These are phyloP conservation scores for Capronia epimyces DNA, from an alignment of 2,329 filamentous ascomycete genomes.

Conservation along the genomic window DNA sequence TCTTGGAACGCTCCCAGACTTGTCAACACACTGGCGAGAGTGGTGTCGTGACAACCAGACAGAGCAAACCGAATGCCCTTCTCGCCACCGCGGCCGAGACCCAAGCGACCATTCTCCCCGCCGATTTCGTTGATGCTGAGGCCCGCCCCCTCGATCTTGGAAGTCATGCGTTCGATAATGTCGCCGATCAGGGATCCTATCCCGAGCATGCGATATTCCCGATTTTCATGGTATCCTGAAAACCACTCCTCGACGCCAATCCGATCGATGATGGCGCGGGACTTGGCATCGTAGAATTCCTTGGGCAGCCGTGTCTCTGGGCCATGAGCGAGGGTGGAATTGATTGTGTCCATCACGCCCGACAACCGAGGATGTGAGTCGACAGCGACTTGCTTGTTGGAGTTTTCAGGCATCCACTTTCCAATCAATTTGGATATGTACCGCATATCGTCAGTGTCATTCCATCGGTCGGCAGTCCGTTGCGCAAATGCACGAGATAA, in stretches of 20 bases:
- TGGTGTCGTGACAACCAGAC: conserved; percentile 89
- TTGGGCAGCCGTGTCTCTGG: conserved; percentile 69
- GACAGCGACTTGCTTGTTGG: conserved; percentile 62
- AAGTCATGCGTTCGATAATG: conserved; percentile 68
- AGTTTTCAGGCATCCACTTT: conserved; percentile 75
- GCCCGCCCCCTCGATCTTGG: conserved; percentile 55
- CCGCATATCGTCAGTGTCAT: conserved; percentile 70
- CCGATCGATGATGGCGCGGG: conserved; percentile 61
- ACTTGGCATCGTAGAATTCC: conserved; percentile 79
- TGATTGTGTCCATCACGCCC: conserved; percentile 92
- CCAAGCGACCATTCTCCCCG: conserved; percentile 35
- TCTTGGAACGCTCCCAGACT: conserved; percentile 72
- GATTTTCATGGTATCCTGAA: conserved; percentile 72
- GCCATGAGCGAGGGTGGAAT: conserved; percentile 79
- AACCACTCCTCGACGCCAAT: conserved; percentile 92
- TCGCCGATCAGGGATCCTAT: conserved; percentile 83
- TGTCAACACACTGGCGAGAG: conserved; percentile 70
- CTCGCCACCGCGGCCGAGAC: conserved; percentile 44
- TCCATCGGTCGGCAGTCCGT: conserved; percentile 67
- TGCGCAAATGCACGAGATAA: conserved; percentile 66
- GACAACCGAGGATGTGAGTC: conserved; percentile 78
- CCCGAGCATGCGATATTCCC: conserved; percentile 82
- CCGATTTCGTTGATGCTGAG: conserved; percentile 51
- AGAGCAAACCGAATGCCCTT: conserved; percentile 65
- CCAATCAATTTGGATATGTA: conserved; percentile 72